Evolutionary conservation across 257 asterid species (phyloP).

Genomic region (Jaltomata sinuosa): DNA sequence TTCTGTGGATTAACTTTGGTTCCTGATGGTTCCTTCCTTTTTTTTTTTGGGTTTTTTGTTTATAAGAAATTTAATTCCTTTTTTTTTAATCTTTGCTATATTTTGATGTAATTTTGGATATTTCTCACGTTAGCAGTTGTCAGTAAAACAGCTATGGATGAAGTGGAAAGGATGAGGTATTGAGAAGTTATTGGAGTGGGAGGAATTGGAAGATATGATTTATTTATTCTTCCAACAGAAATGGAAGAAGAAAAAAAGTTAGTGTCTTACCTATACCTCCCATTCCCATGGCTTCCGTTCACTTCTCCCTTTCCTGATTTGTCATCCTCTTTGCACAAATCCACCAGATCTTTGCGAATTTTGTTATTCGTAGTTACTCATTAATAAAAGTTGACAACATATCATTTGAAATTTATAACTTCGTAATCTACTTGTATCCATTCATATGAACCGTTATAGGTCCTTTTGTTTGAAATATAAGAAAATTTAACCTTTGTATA

Average conservation of each 20-base stretch:
- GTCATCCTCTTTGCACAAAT: not conserved
- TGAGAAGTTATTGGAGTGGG: conserved; percentile 1
- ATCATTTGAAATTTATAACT: too few relatives aligned
- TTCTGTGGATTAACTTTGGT: conserved; percentile 21
- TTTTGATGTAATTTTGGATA: not conserved
- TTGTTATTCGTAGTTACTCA: too few relatives aligned
- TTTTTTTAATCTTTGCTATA: not conserved
- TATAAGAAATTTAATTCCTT: not conserved
- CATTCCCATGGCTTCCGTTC: not conserved
- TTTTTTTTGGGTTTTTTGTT: not conserved
- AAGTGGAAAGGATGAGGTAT: not conserved
- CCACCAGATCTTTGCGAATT: too few relatives aligned
- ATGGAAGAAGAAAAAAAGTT: not conserved
- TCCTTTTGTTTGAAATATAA: too few relatives aligned
- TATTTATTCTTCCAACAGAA: not conserved
- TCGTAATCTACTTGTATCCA: too few relatives aligned
- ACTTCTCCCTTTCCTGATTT: not conserved
- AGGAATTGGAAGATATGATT: not conserved
- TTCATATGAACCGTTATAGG: too few relatives aligned
- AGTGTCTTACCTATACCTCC: not conserved
- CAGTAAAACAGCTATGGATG: not conserved
- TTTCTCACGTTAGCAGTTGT: not conserved
- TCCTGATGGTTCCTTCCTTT: conserved; percentile 21
- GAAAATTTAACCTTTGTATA: too few relatives aligned
- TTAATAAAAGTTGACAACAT: too few relatives aligned